Conservation (phyloP, 768 basidiomycete species). For the Naganishia vishniacii region DNA sequence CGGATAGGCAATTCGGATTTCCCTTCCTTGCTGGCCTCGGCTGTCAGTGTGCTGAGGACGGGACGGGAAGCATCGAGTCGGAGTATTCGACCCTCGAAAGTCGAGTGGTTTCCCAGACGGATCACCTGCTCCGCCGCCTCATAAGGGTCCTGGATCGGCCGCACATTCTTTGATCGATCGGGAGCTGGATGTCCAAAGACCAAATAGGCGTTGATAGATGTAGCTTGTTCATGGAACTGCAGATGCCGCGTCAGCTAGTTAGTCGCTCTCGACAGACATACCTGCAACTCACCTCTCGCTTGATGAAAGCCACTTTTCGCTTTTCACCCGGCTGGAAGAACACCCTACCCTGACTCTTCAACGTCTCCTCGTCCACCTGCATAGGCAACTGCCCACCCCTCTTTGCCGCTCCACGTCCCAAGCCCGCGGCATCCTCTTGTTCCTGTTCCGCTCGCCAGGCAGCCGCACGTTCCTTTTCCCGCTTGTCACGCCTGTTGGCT, state of each 20-base stretch:
- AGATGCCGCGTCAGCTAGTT: too few species aligned
- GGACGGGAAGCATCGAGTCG: constrained; percentile 67
- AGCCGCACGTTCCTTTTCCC: constrained; percentile 45
- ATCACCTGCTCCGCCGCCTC: constrained; percentile 63
- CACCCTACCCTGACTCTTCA: constrained; percentile 50
- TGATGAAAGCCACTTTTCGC: constrained; percentile 89
- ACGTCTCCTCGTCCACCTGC: constrained; percentile 50
- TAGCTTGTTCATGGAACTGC: constrained; percentile 70
- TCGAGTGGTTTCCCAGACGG: constrained; percentile 60
- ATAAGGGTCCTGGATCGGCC: constrained; percentile 51
- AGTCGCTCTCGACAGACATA: too few species aligned
- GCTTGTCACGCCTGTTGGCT: constrained; percentile 37
- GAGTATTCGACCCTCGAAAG: constrained; percentile 70
- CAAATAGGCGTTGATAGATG: constrained; percentile 77
- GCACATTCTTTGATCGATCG: constrained; percentile 46
- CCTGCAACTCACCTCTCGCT: constrained; percentile 55
- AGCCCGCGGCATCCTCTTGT: constrained; percentile 39
- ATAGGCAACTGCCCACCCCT: constrained; percentile 52
- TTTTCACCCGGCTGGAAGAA: constrained; percentile 78
- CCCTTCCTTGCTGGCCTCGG: constrained; percentile 35
- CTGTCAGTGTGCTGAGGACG: constrained; percentile 35
- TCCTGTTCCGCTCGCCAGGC: constrained; percentile 49
- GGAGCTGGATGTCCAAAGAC: constrained; percentile 69
- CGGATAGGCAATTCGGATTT: constrained; percentile 41
- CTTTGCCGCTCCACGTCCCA: constrained; percentile 53